phyloP scores from a whole-genome alignment of 2,329 filamentous ascomycete genomes.

The Talaromyces verruculosus region DNA sequence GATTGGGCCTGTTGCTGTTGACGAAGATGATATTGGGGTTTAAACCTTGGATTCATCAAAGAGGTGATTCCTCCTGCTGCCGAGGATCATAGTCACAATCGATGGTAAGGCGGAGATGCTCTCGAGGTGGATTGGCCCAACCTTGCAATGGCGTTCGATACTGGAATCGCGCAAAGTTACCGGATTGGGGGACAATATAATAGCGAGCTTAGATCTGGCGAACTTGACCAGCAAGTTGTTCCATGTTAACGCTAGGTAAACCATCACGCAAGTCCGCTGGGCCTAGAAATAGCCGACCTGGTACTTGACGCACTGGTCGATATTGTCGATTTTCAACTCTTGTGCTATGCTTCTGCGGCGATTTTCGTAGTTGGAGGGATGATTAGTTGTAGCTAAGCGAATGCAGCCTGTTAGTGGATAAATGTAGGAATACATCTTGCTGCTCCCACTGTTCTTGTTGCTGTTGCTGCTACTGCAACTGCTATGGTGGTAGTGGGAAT shows the following conservation, averaged over 20 bases:
- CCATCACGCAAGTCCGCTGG: background rate
- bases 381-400: background rate
- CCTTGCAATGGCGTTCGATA: background rate
- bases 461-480: background rate
- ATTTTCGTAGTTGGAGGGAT: background rate
- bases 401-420: background rate
- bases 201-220: background rate
- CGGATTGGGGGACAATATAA: background rate
- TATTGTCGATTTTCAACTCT: slow-evolving; percentile 1
- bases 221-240: background rate
- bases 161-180: background rate
- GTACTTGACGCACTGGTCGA: background rate
- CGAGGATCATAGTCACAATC: background rate
- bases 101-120: background rate
- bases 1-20: background rate
- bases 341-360: background rate
- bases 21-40: background rate
- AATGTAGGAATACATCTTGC: background rate
- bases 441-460: background rate
- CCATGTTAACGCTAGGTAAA: background rate
- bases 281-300: background rate
- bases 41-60: background rate
- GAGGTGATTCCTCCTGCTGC: background rate
- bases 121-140: background rate
- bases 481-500: background rate